Base-by-base conservation (phyloP, 768 basidiomycete genomes). In the Crucibulum laeve region DNA sequence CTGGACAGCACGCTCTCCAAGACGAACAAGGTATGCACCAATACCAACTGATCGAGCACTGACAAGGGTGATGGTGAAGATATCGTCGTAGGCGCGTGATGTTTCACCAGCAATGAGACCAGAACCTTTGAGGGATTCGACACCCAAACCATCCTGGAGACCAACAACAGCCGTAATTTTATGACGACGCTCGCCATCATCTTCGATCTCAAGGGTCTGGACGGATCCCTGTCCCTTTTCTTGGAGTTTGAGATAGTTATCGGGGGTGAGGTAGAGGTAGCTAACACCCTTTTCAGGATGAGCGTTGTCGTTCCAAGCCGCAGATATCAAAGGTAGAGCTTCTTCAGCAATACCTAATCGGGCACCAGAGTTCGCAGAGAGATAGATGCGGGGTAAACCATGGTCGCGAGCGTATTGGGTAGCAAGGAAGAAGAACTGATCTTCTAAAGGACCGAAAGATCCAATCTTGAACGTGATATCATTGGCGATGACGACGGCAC, bases 391-490 rank as follows among this genome's bases (percentile, higher is more conserved):
- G 38, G 96, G 96, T 21, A 96, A 67, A 38, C 96, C 95, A 28
- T 77, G 79, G 25, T 79, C 69, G 30, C 94, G 90, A 25, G 96
- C 95, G 57, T 95, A 92, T 61, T 93, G 85, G 2, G 94, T 94
- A 41, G 88, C 93, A 44, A 88, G 84, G 68, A 79, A 93, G 73
- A 99, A 98, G 80, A 89, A 99, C 46, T 91, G 87, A 65, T 99
- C 96, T 61, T 99, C 96, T 2, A 70, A 60, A 34, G 96, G 96
- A 34, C 95, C 95, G 64, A 99, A 99, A 10, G 96, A 97, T 42
- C 96, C 96, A 50, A 97, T 98, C 68, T 88, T 94, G 77, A 82
- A 96, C 11, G 96, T 99, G 68, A 98, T 99, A 56, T 99, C 96
- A 67, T 99, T 99, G 43, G 96, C 91, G 48, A 99, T 77, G 35